Base-by-base conservation (phyloP, 345 rosid species). In the Syzygium jambos region DNA sequence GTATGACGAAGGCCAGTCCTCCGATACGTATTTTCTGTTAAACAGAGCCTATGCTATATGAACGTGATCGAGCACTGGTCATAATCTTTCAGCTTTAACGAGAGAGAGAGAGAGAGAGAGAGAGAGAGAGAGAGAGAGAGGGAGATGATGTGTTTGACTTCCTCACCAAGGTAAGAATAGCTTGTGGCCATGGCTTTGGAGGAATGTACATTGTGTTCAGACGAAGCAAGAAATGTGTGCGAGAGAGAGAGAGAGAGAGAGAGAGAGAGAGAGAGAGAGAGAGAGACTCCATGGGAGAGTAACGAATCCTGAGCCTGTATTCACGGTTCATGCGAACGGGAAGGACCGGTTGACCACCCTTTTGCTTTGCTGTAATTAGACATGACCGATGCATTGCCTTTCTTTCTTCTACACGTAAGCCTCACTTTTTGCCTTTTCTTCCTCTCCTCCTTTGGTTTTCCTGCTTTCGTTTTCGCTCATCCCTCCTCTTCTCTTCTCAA, bases 131-230 rank as follows among this genome's bases (percentile, higher is more conserved):
- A 84, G 86, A 52, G 86, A 52, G 34, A 57, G 84, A 25, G 87
- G 86, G 49, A 11, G 68, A 38, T 73, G 49, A 73, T 73, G 82
- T 46, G 73, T n/a, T 59, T 91, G 93, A 93, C 96, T 93, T 93
- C 61, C 83, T 87, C 87, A 87, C 88, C 77, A 94, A 90, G 96
- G 93, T 54, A 94, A 92, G 98, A 82, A 94, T 94, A 85, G 94
- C 96, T 94, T 94, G 95, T 73, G 92, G 91, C 82, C 87, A 88
- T 90, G 91, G 95, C 86, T 90, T 22, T 77, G 43, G 0, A 38
- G 82, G 87, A 43, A 23, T 49, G 30, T 11, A 46, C 52, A 52
- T 83, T 46, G 54, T 8, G 78, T 78, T 84, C 57, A 52, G 57
- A 65, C 65, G 34, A 88, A 86, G 87, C 85, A 78, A 88, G 86